Evolutionary conservation across 2,329 filamentous ascomycete species (phyloP).

Genomic region (Phoma sp.): DNA sequence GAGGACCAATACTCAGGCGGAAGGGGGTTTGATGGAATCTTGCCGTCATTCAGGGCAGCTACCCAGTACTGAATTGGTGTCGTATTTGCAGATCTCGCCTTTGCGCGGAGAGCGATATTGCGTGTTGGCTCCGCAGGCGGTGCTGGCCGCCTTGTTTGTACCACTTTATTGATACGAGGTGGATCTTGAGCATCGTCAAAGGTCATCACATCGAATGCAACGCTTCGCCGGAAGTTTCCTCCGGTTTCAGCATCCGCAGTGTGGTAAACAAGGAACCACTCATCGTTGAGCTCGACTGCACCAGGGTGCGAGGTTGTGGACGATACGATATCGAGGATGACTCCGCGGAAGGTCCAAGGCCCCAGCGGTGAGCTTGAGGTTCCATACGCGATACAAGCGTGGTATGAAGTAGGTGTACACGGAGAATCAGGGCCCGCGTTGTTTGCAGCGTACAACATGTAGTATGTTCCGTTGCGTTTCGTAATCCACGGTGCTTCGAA

Average conservation of each 20-base stretch:
- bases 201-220: slow-evolving; percentile 46
- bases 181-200: slow-evolving; percentile 32
- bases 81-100: background rate
- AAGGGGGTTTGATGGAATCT: background rate
- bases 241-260: slow-evolving; percentile 47
- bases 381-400: slow-evolving; percentile 51
- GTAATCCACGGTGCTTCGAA: slow-evolving; percentile 53
- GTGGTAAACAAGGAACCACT: slow-evolving; percentile 42
- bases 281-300: slow-evolving; percentile 15
- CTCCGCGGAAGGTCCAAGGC: slow-evolving; percentile 48
- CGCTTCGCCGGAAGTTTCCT: slow-evolving; percentile 48
- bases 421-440: slow-evolving; percentile 48
- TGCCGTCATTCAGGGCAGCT: background rate
- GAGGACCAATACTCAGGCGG: background rate
- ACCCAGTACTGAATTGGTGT: background rate
- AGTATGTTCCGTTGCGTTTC: slow-evolving; percentile 48
- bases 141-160: background rate
- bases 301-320: slow-evolving; percentile 51
- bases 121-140: background rate
- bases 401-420: slow-evolving; percentile 50
- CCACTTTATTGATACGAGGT: background rate
- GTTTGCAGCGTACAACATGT: slow-evolving; percentile 53
- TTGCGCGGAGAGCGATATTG: background rate
- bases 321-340: slow-evolving; percentile 49
- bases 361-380: slow-evolving; percentile 46